Evolutionary conservation across 805 yeast genomes (phyloP), one percentile per base, ranked within the genome.

Genomic region (Saccharomycopsis selenospora): DNA sequence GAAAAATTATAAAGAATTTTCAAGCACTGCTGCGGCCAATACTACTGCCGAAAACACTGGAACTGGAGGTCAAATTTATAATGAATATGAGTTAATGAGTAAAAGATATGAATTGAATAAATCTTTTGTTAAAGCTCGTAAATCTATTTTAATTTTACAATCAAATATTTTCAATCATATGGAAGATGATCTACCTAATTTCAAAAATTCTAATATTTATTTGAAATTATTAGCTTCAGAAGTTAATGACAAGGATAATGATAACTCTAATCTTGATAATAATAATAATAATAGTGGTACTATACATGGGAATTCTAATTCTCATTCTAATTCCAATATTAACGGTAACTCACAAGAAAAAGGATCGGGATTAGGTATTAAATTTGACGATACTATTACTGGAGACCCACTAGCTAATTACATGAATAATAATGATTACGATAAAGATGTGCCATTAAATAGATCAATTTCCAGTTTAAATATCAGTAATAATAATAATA

Each of bases 141-240:
- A 69, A 46, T 68, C 79, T 10, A 65, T 88, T n/a, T 63, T 88
- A 23, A 59, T 68, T 1, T 58, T 83, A 3, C 96, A 88, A 57
- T 61, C 69, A 13, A 71, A 71, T 7, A 71, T 79, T 0, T 77
- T 68, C 54, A 63, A 69, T 7, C 62, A 70, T 18, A 69, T 89
- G 71, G 65, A 66, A 5, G 64, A 68, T 0, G 81, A 81, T 53
- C 75, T 78, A 54, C 70, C 69, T n/a, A 75, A 70, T 4, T 88
- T 86, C 61, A 78, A 78, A 55, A 66, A 65, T 28, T 82, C 90
- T 0, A 78, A 73, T 40, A 57, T 70, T 0, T 83, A 78, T 57
- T 56, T 77, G 44, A 72, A 77, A 49, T 66, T 77, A 53, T 56
- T 82, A 10, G 5, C 68, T 72, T 10, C 71, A 66, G 55, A 51